Evolutionary conservation across 352 stramenopile genomes (phyloP).

Genomic region (Globisporangium yorkense): DNA sequence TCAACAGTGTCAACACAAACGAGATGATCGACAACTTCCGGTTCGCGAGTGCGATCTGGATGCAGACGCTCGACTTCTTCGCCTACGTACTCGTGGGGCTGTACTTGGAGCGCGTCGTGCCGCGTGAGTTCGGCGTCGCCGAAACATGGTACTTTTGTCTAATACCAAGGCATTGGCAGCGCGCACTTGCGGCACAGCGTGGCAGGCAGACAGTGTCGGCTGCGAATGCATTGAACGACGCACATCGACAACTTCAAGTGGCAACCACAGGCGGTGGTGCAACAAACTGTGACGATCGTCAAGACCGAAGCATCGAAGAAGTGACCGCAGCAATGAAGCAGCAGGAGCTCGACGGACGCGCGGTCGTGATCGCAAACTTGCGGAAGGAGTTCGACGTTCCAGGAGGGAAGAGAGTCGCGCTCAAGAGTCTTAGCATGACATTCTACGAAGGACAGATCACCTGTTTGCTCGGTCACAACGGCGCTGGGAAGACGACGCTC

Average conservation of each 20-base stretch:
- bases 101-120: conserved; percentile 92
- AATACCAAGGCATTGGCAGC: conserved; percentile 60
- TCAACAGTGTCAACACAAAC: conserved; percentile 29
- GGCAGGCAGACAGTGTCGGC: background rate
- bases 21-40: conserved; percentile 41
- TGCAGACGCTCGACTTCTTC: conserved; percentile 88
- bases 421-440: conserved; percentile 76
- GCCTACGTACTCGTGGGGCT: conserved; percentile 80
- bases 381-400: conserved; percentile 74
- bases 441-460: conserved; percentile 94
- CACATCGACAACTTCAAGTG: background rate
- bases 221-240: background rate
- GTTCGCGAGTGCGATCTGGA: conserved; percentile 56
- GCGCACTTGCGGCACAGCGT: background rate
- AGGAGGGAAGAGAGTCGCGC: conserved; percentile 71
- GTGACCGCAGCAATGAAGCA: conserved; percentile 33
- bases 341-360: conserved; percentile 45
- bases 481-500: conserved; percentile 88
- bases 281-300: background rate
- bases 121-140: conserved; percentile 87
- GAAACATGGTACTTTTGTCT: conserved; percentile 90
- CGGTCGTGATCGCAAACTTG: conserved; percentile 54
- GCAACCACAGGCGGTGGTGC: background rate
- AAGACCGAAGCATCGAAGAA: conserved; percentile 17
- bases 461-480: conserved; percentile 94